Percentiles rank a stretch among this genome's conserved stretches.
These are phyloP conservation scores for Phytophthora citrophthora DNA, from an alignment of 352 stramenopile species.

Conservation along the genomic window DNA sequence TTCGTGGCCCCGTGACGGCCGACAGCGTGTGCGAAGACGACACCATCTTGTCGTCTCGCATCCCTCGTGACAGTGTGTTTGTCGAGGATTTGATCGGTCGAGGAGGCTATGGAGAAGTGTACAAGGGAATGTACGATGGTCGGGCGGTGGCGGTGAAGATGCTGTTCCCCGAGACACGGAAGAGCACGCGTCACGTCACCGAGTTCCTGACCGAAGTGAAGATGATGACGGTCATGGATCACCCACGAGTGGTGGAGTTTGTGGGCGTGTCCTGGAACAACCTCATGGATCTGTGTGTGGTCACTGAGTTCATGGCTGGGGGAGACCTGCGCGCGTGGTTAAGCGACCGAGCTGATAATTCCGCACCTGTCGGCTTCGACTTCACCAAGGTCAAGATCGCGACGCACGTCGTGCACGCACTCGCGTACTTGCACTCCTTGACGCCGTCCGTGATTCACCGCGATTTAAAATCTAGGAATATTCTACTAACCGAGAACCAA, in stretches of 20 bases:
- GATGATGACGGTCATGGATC: slow-evolving; percentile 53
- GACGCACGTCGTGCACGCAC: slow-evolving; percentile 41
- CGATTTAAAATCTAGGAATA: slow-evolving; percentile 62
- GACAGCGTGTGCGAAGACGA: slow-evolving; percentile 56
- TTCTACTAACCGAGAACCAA: slow-evolving; percentile 41
- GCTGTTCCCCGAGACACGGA: slow-evolving; percentile 48
- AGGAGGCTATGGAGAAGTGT: slow-evolving; percentile 66
- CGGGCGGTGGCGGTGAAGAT: slow-evolving; percentile 57
- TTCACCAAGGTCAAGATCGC: slow-evolving; percentile 46
- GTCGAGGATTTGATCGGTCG: slow-evolving; percentile 48
- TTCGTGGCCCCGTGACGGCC: slow-evolving; percentile 33
- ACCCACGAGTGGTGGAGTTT: slow-evolving; percentile 56
- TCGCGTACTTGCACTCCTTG: slow-evolving; percentile 57
- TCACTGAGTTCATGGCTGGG: slow-evolving; percentile 71
- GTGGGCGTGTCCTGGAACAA: slow-evolving; percentile 65
- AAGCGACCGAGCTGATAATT: slow-evolving; percentile 31
- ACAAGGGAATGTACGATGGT: slow-evolving; percentile 43
- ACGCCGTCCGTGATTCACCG: slow-evolving; percentile 48
- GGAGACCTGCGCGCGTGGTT: slow-evolving; percentile 60
- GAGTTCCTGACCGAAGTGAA: slow-evolving; percentile 62
- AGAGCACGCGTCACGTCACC: slow-evolving; percentile 45
- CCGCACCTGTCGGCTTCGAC: slow-evolving; percentile 41
- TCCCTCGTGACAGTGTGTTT: slow-evolving; percentile 50
- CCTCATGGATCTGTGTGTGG: slow-evolving; percentile 58
- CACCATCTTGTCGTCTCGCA: slow-evolving; percentile 43